These are phyloP conservation scores for Blastobotrys serpentis DNA, from an alignment of 1,139 yeast genomes.

Conservation along the genomic window DNA sequence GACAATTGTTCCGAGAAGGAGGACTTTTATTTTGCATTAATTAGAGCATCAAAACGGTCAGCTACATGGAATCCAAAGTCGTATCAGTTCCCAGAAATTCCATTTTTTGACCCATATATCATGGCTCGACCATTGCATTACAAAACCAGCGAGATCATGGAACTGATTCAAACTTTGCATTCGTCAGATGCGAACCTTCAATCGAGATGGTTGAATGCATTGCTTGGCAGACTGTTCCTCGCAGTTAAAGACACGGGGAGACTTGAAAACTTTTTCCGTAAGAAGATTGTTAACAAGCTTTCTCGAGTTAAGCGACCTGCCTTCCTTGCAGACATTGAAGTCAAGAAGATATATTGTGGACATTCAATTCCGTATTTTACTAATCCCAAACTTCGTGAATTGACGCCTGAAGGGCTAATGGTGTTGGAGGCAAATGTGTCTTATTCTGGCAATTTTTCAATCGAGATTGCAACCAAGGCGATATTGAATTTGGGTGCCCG, in stretches of 20 bases:
- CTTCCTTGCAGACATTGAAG: slow-evolving; percentile 76
- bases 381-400: slow-evolving; percentile 63
- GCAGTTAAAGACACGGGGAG: slow-evolving; percentile 69
- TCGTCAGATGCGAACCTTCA: slow-evolving; percentile 81
- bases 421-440: slow-evolving; percentile 58
- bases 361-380: slow-evolving; percentile 77
- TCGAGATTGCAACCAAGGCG: slow-evolving; percentile 78
- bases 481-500: slow-evolving; percentile 70
- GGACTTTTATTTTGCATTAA: slow-evolving; percentile 84
- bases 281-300: slow-evolving; percentile 66
- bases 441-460: slow-evolving; percentile 70
- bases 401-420: slow-evolving; percentile 82
- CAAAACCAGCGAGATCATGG: slow-evolving; percentile 67
- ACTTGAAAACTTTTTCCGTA: slow-evolving; percentile 56
- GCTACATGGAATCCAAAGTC: slow-evolving; percentile 9
- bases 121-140: slow-evolving; percentile 75
- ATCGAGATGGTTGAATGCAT: slow-evolving; percentile 87
- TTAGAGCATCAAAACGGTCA: slow-evolving; percentile 63
- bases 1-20: slow-evolving; percentile 82
- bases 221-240: slow-evolving; percentile 77
- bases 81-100: slow-evolving; percentile 6
- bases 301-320: slow-evolving; percentile 82
- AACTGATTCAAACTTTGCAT: slow-evolving; percentile 70
- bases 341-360: slow-evolving; percentile 74
- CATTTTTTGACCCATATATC: slow-evolving; percentile 43